Percentiles rank a stretch among this genome's conserved stretches.
These are phyloP conservation scores for Wickerhamiella alocasiicola DNA, from an alignment of 805 yeast genomes.

Conservation along the genomic window DNA sequence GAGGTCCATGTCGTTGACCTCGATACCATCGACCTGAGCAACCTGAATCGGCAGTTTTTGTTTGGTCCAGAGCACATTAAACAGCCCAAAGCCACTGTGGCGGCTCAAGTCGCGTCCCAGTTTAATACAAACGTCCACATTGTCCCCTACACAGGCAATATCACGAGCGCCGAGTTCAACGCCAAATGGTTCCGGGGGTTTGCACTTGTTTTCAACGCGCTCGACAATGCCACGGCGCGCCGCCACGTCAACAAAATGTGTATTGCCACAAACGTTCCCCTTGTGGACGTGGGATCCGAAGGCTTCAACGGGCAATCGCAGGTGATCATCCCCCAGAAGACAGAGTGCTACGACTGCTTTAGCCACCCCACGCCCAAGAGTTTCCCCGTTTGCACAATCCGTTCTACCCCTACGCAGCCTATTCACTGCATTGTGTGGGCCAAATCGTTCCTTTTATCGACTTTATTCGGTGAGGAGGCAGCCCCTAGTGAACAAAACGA, in stretches of 20 bases:
- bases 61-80: conserved; percentile 85
- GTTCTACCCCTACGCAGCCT: conserved; percentile 94
- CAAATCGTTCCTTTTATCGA: conserved; percentile 73
- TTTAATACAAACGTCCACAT: conserved; percentile 61
- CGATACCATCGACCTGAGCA: conserved; percentile 87
- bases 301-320: conserved; percentile 92
- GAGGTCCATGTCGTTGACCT: conserved; percentile 46
- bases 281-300: conserved; percentile 90
- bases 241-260: conserved; percentile 78
- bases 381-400: conserved; percentile 90
- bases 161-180: conserved; percentile 70
- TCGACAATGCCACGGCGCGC: conserved; percentile 89
- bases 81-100: conserved; percentile 74
- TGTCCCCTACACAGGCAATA: conserved; percentile 74
- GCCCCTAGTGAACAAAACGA: conserved; percentile 47
- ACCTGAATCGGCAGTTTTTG: conserved; percentile 83
- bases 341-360: conserved; percentile 91
- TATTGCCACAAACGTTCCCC: conserved; percentile 56
- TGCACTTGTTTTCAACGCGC: conserved; percentile 73
- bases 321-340: conserved; percentile 66
- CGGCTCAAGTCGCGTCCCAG: conserved; percentile 62
- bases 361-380: conserved; percentile 79
- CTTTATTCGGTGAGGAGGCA: conserved; percentile 45
- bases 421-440: conserved; percentile 98
- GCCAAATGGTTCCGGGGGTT: conserved; percentile 68